Conservation (phyloP, 805 yeast species). For the Torulaspora delbrueckii region DNA sequence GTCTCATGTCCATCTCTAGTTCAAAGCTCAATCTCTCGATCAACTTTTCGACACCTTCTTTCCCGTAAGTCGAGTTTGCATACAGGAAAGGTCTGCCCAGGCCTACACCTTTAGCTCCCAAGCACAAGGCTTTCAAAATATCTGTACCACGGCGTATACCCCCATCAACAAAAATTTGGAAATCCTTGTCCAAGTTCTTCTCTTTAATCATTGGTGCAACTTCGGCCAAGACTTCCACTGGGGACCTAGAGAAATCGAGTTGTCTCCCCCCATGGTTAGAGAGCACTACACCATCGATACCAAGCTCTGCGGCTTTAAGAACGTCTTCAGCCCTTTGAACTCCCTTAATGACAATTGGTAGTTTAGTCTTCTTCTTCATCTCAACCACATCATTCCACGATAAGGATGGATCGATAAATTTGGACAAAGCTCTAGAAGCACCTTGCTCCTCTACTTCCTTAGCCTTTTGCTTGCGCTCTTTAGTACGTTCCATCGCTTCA, state of each 20-base stretch:
- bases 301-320: conserved; percentile 62
- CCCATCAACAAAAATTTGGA: conserved; percentile 62
- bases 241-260: conserved; percentile 75
- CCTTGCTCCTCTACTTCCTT: conserved; percentile 64
- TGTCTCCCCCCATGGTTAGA: conserved; percentile 92
- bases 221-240: conserved; percentile 70
- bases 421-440: conserved; percentile 80
- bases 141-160: conserved; percentile 69
- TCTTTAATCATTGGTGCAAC: conserved; percentile 49
- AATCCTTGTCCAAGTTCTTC: conserved; percentile 42
- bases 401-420: conserved; percentile 70
- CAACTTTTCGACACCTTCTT: conserved; percentile 56
- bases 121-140: conserved; percentile 57
- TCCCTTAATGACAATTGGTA: conserved; percentile 75
- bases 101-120: conserved; percentile 70
- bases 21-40: conserved; percentile 64
- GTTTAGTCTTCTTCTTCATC: conserved; percentile 49
- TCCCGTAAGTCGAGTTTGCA: conserved; percentile 61
- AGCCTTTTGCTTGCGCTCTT: conserved; percentile 42
- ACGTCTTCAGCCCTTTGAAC: conserved; percentile 83
- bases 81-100: conserved; percentile 63
- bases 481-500: conserved; percentile 36
- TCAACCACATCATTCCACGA: conserved; percentile 61
- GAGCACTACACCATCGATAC: conserved; percentile 71
- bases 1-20: conserved; percentile 69